These are phyloP conservation scores for Syzygium aqueum DNA, from an alignment of 345 rosid species.

Conservation along the genomic window DNA sequence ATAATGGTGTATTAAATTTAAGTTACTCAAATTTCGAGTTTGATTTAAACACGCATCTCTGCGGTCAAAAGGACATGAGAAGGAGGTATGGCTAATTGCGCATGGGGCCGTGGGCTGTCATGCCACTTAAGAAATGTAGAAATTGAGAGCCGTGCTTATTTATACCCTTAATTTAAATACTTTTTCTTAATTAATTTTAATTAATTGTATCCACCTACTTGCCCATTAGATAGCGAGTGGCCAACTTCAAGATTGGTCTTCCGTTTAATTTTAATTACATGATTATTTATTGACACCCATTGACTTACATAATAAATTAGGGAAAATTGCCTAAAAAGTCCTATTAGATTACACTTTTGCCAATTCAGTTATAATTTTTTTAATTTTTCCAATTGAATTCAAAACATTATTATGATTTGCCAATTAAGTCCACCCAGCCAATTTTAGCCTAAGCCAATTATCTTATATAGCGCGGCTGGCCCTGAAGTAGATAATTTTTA, in stretches of 20 bases:
- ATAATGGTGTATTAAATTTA: background rate
- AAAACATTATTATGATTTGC: too few species aligned
- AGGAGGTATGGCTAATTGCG: background rate
- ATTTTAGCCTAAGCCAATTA: too few species aligned
- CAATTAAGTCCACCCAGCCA: too few species aligned
- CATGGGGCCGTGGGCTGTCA: too few species aligned
- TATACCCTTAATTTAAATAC: background rate
- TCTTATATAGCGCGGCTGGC: too few species aligned
- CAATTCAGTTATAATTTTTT: too few species aligned
- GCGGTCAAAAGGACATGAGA: background rate
- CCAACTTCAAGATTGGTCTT: background rate
- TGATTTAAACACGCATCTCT: background rate
- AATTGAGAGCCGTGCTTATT: background rate
- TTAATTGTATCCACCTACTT: background rate
- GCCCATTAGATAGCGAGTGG: background rate
- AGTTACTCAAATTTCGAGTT: background rate
- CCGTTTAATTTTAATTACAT: background rate
- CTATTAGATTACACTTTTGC: too few species aligned
- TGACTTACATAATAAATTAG: background rate
- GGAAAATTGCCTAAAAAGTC: too few species aligned
- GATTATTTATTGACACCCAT: background rate
- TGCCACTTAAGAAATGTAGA: background rate
- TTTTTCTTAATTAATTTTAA: background rate
- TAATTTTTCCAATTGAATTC: too few species aligned
- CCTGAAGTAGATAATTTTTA: too few species aligned